Percentiles rank a stretch among this genome's conserved stretches.
Conservation (phyloP, 2,329 filamentous ascomycete genomes). For the Ceratocystis eucalypticola region DNA sequence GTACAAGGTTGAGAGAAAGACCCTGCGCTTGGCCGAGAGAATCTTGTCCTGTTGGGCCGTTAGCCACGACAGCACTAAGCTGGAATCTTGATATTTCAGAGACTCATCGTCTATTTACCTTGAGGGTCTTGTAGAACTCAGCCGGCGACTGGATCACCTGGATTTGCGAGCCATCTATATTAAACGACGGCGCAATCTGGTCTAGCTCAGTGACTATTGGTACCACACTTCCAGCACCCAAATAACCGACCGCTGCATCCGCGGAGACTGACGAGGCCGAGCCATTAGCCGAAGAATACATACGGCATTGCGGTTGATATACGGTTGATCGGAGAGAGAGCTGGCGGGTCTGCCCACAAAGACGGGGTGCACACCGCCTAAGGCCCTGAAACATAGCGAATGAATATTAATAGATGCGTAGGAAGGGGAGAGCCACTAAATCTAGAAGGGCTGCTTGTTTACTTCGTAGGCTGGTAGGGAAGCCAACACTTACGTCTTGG, state of each 20-base stretch:
- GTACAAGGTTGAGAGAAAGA: conserved; percentile 93
- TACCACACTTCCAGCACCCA: conserved; percentile 29
- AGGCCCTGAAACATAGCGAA: conserved; percentile 7
- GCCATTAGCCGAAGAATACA: conserved; percentile 8
- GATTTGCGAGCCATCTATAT: conserved; percentile 68
- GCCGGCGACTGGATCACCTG: conserved; percentile 63
- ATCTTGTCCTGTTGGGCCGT: conserved; percentile 54
- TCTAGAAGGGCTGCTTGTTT: not conserved
- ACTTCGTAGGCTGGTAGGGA: not conserved
- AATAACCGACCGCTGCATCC: conserved; percentile 21
- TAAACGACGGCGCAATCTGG: conserved; percentile 78
- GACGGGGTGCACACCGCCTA: not conserved
- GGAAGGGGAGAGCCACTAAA: not conserved
- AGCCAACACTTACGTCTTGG: not conserved
- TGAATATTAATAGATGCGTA: not conserved
- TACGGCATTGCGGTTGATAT: conserved; percentile 9
- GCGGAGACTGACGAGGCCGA: conserved; percentile 11
- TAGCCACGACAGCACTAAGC: not conserved
- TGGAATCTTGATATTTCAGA: not conserved
- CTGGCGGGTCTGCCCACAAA: not conserved
- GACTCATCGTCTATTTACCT: conserved; percentile 44
- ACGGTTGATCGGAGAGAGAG: not conserved
- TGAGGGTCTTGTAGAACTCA: conserved; percentile 86
- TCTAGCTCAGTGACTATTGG: conserved; percentile 62
- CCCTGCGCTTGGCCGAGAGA: conserved; percentile 56